A percentile compares a stretch with the other conserved stretches of the same genome.
Evolutionary conservation across 2,329 filamentous ascomycete species (phyloP).

Genomic region (Alternaria sp.): DNA sequence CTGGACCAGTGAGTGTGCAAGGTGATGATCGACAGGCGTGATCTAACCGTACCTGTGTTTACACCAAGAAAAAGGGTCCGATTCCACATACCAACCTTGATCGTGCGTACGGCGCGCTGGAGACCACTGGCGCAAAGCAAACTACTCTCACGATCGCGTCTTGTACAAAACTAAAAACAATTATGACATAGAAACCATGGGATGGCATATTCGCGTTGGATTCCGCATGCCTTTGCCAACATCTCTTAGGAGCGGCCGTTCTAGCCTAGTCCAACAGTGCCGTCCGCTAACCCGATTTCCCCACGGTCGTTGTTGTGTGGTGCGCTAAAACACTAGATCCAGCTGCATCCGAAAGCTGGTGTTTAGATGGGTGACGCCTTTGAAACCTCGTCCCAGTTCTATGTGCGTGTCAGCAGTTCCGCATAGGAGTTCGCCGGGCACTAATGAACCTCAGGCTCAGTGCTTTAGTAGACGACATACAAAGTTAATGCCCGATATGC

Average conservation of each 20-base stretch:
- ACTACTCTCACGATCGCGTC: conserved; percentile 5
- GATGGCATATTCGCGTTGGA: conserved; percentile 30
- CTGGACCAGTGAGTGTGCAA: conserved; percentile 23
- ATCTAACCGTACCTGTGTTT: conserved; percentile 24
- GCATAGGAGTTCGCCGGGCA: conserved; percentile 38
- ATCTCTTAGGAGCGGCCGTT: conserved; percentile 41
- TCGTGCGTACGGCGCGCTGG: conserved; percentile 18
- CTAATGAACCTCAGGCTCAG: conserved; percentile 39
- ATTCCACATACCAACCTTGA: conserved; percentile 15
- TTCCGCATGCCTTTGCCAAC: conserved; percentile 32
- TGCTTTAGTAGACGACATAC: conserved; percentile 41
- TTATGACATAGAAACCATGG: conserved; percentile 16
- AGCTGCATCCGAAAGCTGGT: conserved; percentile 44
- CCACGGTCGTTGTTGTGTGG: conserved; percentile 44
- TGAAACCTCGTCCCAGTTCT: conserved; percentile 46
- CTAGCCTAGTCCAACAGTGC: conserved; percentile 40
- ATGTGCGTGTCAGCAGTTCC: conserved; percentile 43
- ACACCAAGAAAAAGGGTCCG: conserved; percentile 19
- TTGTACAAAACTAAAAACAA: conserved; percentile 10
- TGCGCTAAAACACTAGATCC: conserved; percentile 46
- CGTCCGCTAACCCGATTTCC: conserved; percentile 45
- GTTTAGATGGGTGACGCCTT: conserved; percentile 43
- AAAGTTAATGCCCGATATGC: conserved; percentile 44
- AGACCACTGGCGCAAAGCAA: conserved; percentile 4
- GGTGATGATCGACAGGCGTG: conserved; percentile 26